phyloP scores from a whole-genome alignment of 805 yeast genomes.

The Candida fluviatilis region DNA sequence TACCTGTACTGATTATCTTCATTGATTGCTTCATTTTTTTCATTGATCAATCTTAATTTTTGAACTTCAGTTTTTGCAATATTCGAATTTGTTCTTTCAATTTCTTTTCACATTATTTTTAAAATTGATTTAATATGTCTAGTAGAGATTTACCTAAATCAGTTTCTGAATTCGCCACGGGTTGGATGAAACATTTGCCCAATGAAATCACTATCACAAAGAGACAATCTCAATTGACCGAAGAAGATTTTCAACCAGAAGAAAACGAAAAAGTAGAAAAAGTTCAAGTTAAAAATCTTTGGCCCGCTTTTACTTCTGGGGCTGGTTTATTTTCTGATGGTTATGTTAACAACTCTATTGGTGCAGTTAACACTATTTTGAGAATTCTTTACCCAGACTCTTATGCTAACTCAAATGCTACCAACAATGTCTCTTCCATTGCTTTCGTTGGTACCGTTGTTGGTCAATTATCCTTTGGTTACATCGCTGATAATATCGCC shows the following conservation, averaged over 20 bases:
- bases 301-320: slow-evolving; percentile 81
- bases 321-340: slow-evolving; percentile 95
- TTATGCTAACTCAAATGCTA: slow-evolving; percentile 62
- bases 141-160: slow-evolving; percentile 51
- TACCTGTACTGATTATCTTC: too few species aligned
- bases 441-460: slow-evolving; percentile 90
- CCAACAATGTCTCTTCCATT: slow-evolving; percentile 77
- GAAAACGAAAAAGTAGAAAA: slow-evolving; percentile 17
- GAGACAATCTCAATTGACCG: slow-evolving; percentile 14
- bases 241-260: slow-evolving; percentile 15
- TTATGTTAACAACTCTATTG: slow-evolving; percentile 80
- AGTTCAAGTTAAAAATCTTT: slow-evolving; percentile 21
- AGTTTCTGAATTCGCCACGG: slow-evolving; percentile 29
- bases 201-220: slow-evolving; percentile 42
- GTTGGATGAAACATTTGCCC: slow-evolving; percentile 39
- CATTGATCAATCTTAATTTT: too few species aligned
- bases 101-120: too few species aligned
- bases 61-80: too few species aligned
- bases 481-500: slow-evolving; percentile 71
- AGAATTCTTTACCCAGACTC: slow-evolving; percentile 58
- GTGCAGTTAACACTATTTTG: slow-evolving; percentile 72
- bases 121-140: slow-evolving; percentile 14
- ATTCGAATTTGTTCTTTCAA: too few species aligned
- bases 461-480: slow-evolving; percentile 81
- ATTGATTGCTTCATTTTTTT: too few species aligned